phyloP scores from a whole-genome alignment of 1,284 basidiomycete species.

The Puccinia horiana region DNA sequence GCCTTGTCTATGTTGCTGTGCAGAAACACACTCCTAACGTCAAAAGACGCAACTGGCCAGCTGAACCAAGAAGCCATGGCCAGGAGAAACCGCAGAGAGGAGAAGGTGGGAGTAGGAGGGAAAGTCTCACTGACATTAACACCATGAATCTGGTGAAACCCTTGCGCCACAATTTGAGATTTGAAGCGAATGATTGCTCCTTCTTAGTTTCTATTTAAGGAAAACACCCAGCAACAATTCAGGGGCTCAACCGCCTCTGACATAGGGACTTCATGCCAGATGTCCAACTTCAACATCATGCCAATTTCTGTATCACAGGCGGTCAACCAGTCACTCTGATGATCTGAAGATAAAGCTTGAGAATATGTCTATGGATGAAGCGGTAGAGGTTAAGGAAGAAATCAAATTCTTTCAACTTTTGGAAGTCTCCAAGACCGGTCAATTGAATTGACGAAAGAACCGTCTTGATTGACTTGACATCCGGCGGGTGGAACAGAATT shows the following conservation, averaged over 20 bases:
- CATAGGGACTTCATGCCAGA: background rate
- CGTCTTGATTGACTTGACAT: background rate
- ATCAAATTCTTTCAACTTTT: background rate
- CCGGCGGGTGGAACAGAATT: no score
- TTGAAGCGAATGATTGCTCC: background rate
- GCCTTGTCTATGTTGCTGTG: background rate
- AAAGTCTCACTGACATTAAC: slow-evolving; percentile 15
- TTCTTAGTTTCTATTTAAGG: background rate
- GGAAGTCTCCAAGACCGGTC: background rate
- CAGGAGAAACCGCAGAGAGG: background rate
- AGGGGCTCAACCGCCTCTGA: background rate
- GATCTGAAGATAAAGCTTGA: background rate
- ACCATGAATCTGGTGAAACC: background rate
- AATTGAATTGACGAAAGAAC: no score
- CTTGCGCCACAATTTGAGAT: background rate
- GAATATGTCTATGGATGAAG: background rate
- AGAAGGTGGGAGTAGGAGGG: slow-evolving; percentile 1
- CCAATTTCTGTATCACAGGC: background rate
- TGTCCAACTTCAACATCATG: background rate
- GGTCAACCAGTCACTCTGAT: background rate
- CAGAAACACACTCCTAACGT: background rate
- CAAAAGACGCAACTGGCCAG: slow-evolving; percentile 20
- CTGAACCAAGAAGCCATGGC: background rate
- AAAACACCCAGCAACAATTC: slow-evolving; percentile 11
- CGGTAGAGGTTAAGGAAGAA: background rate